Base-by-base conservation (phyloP, 257 asterid genomes). In the Solanum tarijense region DNA sequence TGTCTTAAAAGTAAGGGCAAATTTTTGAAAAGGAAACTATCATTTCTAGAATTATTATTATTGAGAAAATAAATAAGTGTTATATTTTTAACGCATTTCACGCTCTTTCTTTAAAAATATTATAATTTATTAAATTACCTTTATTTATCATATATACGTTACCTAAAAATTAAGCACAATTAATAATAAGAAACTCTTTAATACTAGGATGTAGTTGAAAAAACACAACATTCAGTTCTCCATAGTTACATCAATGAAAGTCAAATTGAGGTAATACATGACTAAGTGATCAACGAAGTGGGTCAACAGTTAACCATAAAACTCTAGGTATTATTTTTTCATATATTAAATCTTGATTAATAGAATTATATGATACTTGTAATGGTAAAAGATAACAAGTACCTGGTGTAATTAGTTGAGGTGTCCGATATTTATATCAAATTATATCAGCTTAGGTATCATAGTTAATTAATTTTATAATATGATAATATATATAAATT, bases 301-400 rank as follows among this genome's bases (percentile, higher is more conserved):
- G 8, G 0, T 68, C 4, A 14, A 68, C 2, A 6, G 0, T 5
- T 0, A 58, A 58, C 0, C 2, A 6, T 29, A 0, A 5, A 1
- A 66, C 0, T 5, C 2, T 20, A 58, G 2, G 12, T 58, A 58
- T 58, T 58, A 0, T 58, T 7, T 66, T 66, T 0, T 25, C 18
- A 65, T 65, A 25, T 10, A n/a, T 11, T 10, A 5, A 66, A 31
- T 0, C 2, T 66, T 5, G 5, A 66, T 66, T 1, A 0, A 27
- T 66, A 25, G 7, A 66, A 25, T 66, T 66, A 12, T 27, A 25
- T 27, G 21, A 66, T 66, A 25, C 1, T 25, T 66, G 1, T 11
- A 1, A 12, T 10, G 8, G 1, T 65, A 0, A 25, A n/a, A 65
- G 4, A n/a, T 65, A 25, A 6, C 9, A 2, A 58, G 1, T 58